Evolutionary conservation across 768 basidiomycete species (phyloP), one percentile per base, ranked within the genome.

Genomic region (Amylocystis lapponica): DNA sequence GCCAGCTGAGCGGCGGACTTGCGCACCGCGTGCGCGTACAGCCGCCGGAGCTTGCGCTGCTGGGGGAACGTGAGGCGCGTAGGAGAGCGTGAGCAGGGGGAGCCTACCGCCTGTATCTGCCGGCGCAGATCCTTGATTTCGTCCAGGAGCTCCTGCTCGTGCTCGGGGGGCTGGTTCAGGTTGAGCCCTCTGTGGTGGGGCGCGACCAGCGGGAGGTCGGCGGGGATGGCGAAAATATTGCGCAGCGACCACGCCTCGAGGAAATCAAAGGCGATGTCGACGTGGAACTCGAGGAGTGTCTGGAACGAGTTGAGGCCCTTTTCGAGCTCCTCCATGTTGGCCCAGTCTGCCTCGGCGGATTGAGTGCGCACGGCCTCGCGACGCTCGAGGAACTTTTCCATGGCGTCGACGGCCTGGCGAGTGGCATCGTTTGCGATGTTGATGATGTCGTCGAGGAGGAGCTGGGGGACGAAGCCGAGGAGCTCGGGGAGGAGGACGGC

Each of bases 211-310:
- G 81, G 81, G 26, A 89, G 55, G 47, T 81, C 79, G 3, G 75
- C 69, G 0, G 82, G 78, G 13, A 92, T 73, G 39, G 80, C 76
- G 54, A 95, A 95, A 44, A 92, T 85, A 63, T 95, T 96, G 31
- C 90, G 70, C 56, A 92, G 61, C 10, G 80, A 82, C 91, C 92
- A 95, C 0, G 81, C 83, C 64, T 92, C 91, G 54, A 96, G 88
- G 57, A 84, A 86, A 60, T 96, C 92, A 47, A 94, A 89, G 0
- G 91, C 92, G 34, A 89, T 75, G 56, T 96, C 92, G 33, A 87
- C 83, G 52, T 93, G 91, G 42, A 80, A 80, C 56, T 93, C 88
- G 12, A 96, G 72, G 33, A 94, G 72, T 0, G 92, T 93, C 60
- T 94, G 88, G 50, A 95, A 89, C 19, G 86, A 75, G 38, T 89